Evolutionary conservation across 306 rosid genomes (phyloP), one percentile per base, ranked within the genome.

Genomic region (Urtica urens): DNA sequence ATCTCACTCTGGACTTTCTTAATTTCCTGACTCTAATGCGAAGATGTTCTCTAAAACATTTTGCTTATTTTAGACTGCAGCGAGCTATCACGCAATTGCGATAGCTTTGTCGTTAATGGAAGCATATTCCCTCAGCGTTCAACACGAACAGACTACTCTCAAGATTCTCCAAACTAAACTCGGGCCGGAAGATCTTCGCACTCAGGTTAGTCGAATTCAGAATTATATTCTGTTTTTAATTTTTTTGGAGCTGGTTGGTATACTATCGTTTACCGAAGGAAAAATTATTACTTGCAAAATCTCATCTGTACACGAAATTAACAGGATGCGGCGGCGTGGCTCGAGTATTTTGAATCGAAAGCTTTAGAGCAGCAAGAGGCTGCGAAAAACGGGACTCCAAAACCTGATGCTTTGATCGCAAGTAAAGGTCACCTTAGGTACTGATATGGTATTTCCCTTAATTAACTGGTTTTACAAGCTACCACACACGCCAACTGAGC

Each of bases 401-500:
- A 81, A 80, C 80, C 90, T 20, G 97, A 90, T 55, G 75, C 84
- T 19, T 59, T 93, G 33, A 90, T 90, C 66, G 85, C 97, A 42
- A 90, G 94, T 72, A 90, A 90, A 73, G 97, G 97, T 66, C 97
- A 90, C 85, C 97, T 90, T 75, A 90, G 97, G 97, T 90, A 90
- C 70, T 84, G 72, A 77, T 66, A 79, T 72, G 82, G 87, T 77
- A 75, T 71, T 66, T 76, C 74, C 80, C 9, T 23, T n/a, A n/a
- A 60, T 63, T 87, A 49, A 68, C 80, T 55, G 54, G 55, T 50
- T 68, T 84, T 56, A 58, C 63, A 57, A 62, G 3, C 35, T 8
- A n/a, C 16, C 34, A 41, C 53, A 13, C n/a, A 46, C 39, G 66
- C 58, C 33, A n/a, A n/a, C 14, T 25, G 65, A 46, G 34, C 54